phyloP scores from a whole-genome alignment of 2,329 filamentous ascomycete species.

The Neopestalotiopsis rosae region DNA sequence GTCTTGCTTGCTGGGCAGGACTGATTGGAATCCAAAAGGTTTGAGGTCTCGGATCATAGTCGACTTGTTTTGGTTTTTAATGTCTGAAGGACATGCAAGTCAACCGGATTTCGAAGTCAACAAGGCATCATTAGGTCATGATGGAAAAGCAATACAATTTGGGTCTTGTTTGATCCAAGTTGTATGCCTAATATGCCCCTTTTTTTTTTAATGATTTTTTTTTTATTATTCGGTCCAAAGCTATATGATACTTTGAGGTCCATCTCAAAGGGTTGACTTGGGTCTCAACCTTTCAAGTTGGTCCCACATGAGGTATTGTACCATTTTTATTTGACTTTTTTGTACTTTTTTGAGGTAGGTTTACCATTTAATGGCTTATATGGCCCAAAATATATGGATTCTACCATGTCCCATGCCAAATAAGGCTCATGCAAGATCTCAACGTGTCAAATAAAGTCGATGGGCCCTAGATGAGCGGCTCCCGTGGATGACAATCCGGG shows the following conservation, averaged over 20 bases:
- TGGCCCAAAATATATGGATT: background rate
- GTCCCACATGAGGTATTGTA: background rate
- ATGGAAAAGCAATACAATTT: background rate
- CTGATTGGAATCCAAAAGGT: background rate
- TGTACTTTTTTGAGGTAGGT: slow-evolving; percentile 5
- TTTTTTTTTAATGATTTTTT: background rate
- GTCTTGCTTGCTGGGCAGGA: background rate
- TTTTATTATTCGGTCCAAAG: background rate
- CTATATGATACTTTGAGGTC: background rate
- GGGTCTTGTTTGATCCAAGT: background rate
- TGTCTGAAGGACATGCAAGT: background rate
- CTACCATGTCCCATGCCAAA: background rate
- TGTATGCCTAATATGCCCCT: background rate
- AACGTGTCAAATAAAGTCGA: background rate
- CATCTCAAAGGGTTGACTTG: background rate
- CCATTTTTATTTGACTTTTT: background rate
- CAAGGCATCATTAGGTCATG: background rate
- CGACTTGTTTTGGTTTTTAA: background rate
- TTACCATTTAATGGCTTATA: background rate
- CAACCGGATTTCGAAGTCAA: background rate
- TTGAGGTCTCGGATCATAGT: background rate
- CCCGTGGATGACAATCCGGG: slow-evolving; percentile 5
- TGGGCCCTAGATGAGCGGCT: slow-evolving; percentile 2
- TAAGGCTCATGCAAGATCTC: slow-evolving; percentile 5
- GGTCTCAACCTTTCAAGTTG: background rate